Conservation (phyloP, 495 filamentous ascomycete genomes). For the Penicillium subrubescens region DNA sequence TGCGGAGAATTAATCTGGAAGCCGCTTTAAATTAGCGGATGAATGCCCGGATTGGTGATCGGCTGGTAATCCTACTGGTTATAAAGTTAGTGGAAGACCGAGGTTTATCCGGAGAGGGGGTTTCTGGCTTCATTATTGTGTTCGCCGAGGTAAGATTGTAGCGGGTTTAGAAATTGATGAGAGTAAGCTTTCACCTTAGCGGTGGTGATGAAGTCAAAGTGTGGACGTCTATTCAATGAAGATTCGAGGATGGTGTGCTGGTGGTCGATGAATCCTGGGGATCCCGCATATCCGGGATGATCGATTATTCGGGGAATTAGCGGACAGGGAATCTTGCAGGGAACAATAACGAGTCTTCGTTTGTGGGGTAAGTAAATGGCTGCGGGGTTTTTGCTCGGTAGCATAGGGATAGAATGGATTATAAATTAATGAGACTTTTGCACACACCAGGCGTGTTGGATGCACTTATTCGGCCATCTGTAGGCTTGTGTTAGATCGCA, state of each 20-base stretch:
- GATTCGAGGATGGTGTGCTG: neutral
- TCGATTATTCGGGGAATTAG: neutral
- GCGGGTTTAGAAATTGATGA: neutral
- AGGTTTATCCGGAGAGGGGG: conserved; percentile 16
- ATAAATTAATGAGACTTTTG: neutral
- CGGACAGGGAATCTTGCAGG: neutral
- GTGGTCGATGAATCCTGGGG: neutral
- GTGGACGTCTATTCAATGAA: neutral
- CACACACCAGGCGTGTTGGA: too few species aligned
- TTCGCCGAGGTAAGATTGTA: neutral
- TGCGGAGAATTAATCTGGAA: conserved; percentile 5
- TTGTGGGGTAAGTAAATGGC: neutral
- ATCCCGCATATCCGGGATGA: neutral
- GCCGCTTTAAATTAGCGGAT: conserved; percentile 1
- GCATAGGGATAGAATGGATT: neutral
- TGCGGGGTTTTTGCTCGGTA: neutral
- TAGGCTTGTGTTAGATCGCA: neutral
- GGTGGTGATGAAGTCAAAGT: neutral
- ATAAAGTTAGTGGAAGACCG: conserved; percentile 5
- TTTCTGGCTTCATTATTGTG: neutral
- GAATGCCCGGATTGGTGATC: conserved; percentile 9
- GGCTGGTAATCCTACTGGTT: neutral
- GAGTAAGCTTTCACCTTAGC: neutral
- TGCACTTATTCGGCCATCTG: neutral
- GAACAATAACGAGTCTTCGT: neutral